Base-by-base conservation (phyloP, 2,329 filamentous ascomycete genomes). In the Aspergillus sp. region DNA sequence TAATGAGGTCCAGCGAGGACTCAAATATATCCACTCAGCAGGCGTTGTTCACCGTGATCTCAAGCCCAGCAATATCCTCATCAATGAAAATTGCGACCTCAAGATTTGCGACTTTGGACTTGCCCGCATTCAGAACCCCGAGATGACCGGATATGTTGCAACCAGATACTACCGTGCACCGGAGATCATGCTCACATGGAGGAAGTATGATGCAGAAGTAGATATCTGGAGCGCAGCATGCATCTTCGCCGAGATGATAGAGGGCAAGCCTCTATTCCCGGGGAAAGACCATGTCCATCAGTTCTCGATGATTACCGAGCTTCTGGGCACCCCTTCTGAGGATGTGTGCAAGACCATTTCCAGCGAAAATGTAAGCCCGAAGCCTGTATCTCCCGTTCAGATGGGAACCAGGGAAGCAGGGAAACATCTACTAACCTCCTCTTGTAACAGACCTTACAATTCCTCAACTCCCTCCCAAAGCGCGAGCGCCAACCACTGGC, bases 151-250 rank as follows among this genome's bases (percentile, higher is more conserved):
- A 67, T 99, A 99, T 73, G 95, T 99, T 60, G 98, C 95, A 47
- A 99, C 95, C 61, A 85, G 95, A 83, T 99, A 99, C 83, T 99
- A 99, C 83, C 88, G 95, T 70, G 95, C 95, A 8, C 95, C 95
- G n/a, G 95, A 99, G 78, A 99, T 99, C 74, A 99, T 99, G 95
- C 91, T 99, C 73, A 98, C 95, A 63, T 99, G 95, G 95, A 95
- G 99, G 82, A 99, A 98, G 81, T 99, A 99, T 78, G 95, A 99
- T 68, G 88, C 98, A 48, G 95, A 98, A 79, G 95, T 99, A 57
- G 95, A 99, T 74, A 96, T 99, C 73, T 99, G 95, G 95, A 98
- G 95, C 74, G 93, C 93, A 17, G 95, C 95, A 60, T 99, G 95
- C 78, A 99, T 99, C 73, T 98, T 99, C 68, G 95, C 95, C 41